These are phyloP conservation scores for Serpula lacrymans DNA, from an alignment of 768 basidiomycete species.

Conservation along the genomic window DNA sequence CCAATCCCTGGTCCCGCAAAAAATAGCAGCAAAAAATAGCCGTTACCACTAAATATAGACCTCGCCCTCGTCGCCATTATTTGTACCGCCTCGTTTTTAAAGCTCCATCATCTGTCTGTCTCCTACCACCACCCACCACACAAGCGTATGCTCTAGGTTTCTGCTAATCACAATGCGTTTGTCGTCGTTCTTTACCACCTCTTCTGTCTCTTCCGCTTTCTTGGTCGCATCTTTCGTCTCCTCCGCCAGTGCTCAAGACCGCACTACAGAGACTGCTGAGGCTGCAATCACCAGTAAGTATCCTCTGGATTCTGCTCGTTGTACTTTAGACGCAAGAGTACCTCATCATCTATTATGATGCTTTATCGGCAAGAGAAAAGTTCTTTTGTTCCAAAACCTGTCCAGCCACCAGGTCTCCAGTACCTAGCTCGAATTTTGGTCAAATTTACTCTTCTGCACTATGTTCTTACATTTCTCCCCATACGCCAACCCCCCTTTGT, in stretches of 20 bases:
- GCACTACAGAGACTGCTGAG: slow-evolving; percentile 33
- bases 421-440: slow-evolving; percentile 1
- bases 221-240: slow-evolving; percentile 2
- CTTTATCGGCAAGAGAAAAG: background rate
- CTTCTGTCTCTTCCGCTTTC: slow-evolving; percentile 4
- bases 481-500: background rate
- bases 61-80: background rate
- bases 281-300: slow-evolving; percentile 34
- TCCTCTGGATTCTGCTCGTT: background rate
- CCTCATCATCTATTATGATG: background rate
- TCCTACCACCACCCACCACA: background rate
- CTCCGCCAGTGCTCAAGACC: slow-evolving; percentile 20
- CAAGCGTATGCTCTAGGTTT: slow-evolving; percentile 4
- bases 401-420: background rate
- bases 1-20: too few species aligned
- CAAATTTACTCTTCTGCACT: background rate
- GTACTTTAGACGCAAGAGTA: background rate
- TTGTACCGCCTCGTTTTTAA: background rate
- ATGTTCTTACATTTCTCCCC: slow-evolving; percentile 1
- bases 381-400: background rate
- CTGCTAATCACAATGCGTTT: slow-evolving; percentile 13
- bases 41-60: slow-evolving; percentile 4
- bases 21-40: background rate
- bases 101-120: background rate
- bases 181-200: slow-evolving; percentile 15